Conservation (phyloP, 495 filamentous ascomycete species). For the Penicillium psychrofluorescens region DNA sequence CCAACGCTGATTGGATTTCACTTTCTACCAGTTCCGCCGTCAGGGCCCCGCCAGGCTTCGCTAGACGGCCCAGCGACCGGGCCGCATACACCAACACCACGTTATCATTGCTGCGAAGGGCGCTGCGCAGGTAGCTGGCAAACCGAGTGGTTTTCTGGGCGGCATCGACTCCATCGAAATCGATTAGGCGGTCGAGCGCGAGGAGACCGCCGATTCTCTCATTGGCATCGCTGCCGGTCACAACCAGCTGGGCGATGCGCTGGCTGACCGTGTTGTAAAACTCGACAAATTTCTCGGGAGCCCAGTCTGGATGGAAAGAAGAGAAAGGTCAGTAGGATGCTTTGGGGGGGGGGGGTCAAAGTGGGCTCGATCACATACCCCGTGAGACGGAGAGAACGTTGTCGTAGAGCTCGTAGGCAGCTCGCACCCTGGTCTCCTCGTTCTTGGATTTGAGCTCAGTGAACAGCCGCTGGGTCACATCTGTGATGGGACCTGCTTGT, state of each 20-base stretch:
- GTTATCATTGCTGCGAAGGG: constrained; percentile 82
- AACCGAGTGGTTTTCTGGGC: constrained; percentile 92
- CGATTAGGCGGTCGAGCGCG: constrained; percentile 85
- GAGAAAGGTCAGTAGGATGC: constrained; percentile 4
- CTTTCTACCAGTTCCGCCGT: constrained; percentile 95
- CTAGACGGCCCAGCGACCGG: constrained; percentile 78
- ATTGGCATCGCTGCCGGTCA: constrained; percentile 72
- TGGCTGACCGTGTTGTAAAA: constrained; percentile 75
- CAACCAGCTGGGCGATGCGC: constrained; percentile 64
- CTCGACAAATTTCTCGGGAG: constrained; percentile 64
- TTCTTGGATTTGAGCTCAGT: constrained; percentile 47
- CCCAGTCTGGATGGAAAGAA: constrained; percentile 51
- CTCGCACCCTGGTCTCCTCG: constrained; percentile 41
- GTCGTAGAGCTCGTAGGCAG: constrained; percentile 46
- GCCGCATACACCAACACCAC: constrained; percentile 82
- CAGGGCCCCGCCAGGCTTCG: constrained; percentile 84
- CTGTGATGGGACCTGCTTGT: constrained; percentile 41
- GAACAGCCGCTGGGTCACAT: constrained; percentile 43
- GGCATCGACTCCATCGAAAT: constrained; percentile 91
- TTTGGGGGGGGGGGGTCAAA: background rate
- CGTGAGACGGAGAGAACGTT: constrained; percentile 43
- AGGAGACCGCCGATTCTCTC: constrained; percentile 88
- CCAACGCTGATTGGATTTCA: constrained; percentile 87
- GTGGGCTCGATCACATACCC: constrained; percentile 22
- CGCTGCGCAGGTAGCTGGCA: constrained; percentile 77